phyloP scores from a whole-genome alignment of 495 filamentous ascomycete species.

The Amphirosellinia nigrospora region DNA sequence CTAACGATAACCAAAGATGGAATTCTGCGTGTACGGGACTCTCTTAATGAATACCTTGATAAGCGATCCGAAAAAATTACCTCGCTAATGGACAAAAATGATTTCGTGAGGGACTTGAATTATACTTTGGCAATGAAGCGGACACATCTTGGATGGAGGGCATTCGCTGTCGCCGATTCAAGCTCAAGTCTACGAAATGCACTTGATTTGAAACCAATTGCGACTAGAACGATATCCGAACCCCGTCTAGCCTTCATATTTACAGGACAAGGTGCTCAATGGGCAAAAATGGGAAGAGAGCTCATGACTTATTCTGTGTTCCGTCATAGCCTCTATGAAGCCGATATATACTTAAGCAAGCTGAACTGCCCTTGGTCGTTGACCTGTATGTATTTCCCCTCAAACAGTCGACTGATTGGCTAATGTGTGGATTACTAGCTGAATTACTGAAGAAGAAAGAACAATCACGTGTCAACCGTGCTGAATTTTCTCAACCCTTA shows the following conservation, averaged over 20 bases:
- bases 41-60: constrained; percentile 5
- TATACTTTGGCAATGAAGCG: constrained; percentile 37
- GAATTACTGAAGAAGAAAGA: constrained; percentile 20
- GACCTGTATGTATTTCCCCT: constrained; percentile 26
- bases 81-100: neutral
- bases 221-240: neutral
- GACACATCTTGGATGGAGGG: constrained; percentile 34
- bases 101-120: constrained; percentile 22
- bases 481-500: constrained; percentile 49
- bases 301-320: constrained; percentile 36
- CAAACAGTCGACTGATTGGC: neutral
- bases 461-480: constrained; percentile 43
- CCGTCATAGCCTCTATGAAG: constrained; percentile 21
- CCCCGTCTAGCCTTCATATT: constrained; percentile 38
- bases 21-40: constrained; percentile 9
- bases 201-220: constrained; percentile 3
- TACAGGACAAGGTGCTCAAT: constrained; percentile 49
- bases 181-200: neutral
- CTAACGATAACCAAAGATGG: constrained; percentile 16
- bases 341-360: constrained; percentile 30
- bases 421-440: constrained; percentile 7
- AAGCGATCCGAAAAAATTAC: neutral
- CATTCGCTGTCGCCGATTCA: constrained; percentile 20
- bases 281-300: constrained; percentile 53
- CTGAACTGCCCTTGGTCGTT: constrained; percentile 35